phyloP scores from a whole-genome alignment of 2,329 filamentous ascomycete species.

The Emmonsiellopsis sp. region DNA sequence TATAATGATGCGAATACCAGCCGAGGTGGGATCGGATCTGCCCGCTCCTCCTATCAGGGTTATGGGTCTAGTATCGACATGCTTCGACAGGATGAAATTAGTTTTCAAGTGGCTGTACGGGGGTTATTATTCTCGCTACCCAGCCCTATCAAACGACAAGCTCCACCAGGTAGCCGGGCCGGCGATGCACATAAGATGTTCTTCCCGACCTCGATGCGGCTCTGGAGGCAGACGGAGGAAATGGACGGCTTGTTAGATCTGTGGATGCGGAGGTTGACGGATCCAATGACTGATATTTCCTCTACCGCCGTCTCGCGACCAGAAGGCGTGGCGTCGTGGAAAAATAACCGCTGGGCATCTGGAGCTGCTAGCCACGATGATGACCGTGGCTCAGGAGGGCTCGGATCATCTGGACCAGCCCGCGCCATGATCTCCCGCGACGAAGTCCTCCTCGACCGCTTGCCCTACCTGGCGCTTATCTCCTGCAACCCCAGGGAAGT shows the following conservation, averaged over 20 bases:
- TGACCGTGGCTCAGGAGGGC: neutral
- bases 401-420: conserved; percentile 4
- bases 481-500: conserved; percentile 29
- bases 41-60: conserved; percentile 39
- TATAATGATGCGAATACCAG: conserved; percentile 17
- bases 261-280: conserved; percentile 29
- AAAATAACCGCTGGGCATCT: conserved; percentile 1
- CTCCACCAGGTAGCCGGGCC: conserved; percentile 25
- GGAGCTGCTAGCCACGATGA: conserved; percentile 3
- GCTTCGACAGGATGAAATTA: conserved; percentile 85
- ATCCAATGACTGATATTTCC: conserved; percentile 23
- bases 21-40: conserved; percentile 46
- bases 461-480: conserved; percentile 77
- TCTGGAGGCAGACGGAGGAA: conserved; percentile 80
- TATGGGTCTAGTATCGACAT: conserved; percentile 58
- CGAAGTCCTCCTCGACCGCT: conserved; percentile 59
- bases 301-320: neutral
- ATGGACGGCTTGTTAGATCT: conserved; percentile 56
- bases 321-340: conserved; percentile 31
- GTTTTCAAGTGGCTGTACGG: conserved; percentile 81
- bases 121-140: conserved; percentile 81
- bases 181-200: conserved; percentile 79
- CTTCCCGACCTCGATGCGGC: conserved; percentile 72
- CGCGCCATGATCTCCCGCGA: conserved; percentile 27
- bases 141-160: conserved; percentile 64